Evolutionary conservation across 1,284 basidiomycete genomes (phyloP).

Genomic region (Cryptococcus neoformans): DNA sequence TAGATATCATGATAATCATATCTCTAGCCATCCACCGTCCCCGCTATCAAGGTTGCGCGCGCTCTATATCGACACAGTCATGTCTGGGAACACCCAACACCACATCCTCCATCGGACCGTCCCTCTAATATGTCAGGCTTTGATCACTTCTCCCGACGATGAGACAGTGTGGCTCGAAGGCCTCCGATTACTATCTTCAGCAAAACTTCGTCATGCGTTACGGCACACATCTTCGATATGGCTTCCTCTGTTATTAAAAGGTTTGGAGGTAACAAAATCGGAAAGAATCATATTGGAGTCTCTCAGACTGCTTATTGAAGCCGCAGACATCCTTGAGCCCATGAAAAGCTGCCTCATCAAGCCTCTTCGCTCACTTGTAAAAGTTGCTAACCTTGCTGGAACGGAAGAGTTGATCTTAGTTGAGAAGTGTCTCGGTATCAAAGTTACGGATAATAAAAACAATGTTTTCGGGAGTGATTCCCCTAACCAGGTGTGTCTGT

Average conservation of each 20-base stretch:
- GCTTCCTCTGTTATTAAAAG: conserved; percentile 32
- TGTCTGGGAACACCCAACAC: conserved; percentile 24
- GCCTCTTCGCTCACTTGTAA: conserved; percentile 22
- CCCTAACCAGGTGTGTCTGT: no score
- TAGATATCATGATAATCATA: not conserved
- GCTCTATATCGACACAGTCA: not conserved
- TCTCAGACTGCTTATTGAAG: conserved; percentile 19
- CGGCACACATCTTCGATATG: conserved; percentile 32
- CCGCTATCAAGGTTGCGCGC: no score
- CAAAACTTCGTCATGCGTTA: conserved; percentile 27
- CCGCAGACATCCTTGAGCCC: conserved; percentile 25
- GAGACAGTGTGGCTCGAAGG: conserved; percentile 32
- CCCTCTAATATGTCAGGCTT: conserved; percentile 35
- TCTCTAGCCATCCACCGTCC: not conserved
- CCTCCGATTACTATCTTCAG: conserved; percentile 22
- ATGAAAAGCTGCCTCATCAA: conserved; percentile 37
- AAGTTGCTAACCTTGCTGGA: conserved; percentile 1
- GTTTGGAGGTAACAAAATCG: conserved; percentile 19
- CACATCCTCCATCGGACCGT: conserved; percentile 36
- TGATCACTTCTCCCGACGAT: conserved; percentile 26
- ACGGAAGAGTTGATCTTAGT: conserved; percentile 13
- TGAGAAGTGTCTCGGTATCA: conserved; percentile 15
- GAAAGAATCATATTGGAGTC: conserved; percentile 20
- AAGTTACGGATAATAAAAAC: conserved; percentile 12
- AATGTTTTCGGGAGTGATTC: conserved; percentile 5